Evolutionary conservation across 2,329 filamentous ascomycete species (phyloP).

Genomic region (Hirsutella minnesotensis): DNA sequence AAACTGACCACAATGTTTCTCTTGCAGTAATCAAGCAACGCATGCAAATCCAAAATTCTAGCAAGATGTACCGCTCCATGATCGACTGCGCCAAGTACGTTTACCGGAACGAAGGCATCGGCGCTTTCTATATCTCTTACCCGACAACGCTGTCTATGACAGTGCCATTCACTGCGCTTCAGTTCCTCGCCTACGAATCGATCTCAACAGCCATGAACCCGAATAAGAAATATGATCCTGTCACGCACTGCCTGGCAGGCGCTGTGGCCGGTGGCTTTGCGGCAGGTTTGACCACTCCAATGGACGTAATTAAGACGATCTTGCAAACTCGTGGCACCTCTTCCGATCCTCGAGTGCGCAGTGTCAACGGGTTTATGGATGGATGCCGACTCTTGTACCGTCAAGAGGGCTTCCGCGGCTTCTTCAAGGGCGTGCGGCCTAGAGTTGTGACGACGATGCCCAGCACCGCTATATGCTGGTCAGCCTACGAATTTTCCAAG

Average conservation of each 20-base stretch:
- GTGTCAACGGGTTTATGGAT: slow-evolving; percentile 70
- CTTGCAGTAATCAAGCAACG: slow-evolving; percentile 99
- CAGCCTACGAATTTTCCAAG: slow-evolving; percentile 59
- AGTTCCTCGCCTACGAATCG: slow-evolving; percentile 96
- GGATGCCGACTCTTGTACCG: slow-evolving; percentile 73
- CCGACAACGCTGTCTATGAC: slow-evolving; percentile 98
- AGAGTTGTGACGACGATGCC: slow-evolving; percentile 94
- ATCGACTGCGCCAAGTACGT: slow-evolving; percentile 78
- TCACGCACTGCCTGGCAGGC: slow-evolving; percentile 87
- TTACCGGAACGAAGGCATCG: slow-evolving; percentile 75
- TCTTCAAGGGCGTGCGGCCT: slow-evolving; percentile 86
- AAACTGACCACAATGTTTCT: background rate
- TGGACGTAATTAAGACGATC: slow-evolving; percentile 98
- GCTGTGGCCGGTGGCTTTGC: slow-evolving; percentile 88
- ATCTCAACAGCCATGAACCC: slow-evolving; percentile 92
- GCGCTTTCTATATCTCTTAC: slow-evolving; percentile 96
- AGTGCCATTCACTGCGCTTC: slow-evolving; percentile 90
- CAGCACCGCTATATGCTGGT: slow-evolving; percentile 99
- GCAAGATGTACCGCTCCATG: slow-evolving; percentile 73
- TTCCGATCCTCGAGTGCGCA: slow-evolving; percentile 66
- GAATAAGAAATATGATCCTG: slow-evolving; percentile 71
- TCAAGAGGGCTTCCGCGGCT: slow-evolving; percentile 74
- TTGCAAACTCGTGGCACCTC: slow-evolving; percentile 85
- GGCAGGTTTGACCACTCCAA: slow-evolving; percentile 84
- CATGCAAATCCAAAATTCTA: slow-evolving; percentile 97